phyloP scores from a whole-genome alignment of 192 early-diverging fungal species.

The Coemansia sp. region DNA sequence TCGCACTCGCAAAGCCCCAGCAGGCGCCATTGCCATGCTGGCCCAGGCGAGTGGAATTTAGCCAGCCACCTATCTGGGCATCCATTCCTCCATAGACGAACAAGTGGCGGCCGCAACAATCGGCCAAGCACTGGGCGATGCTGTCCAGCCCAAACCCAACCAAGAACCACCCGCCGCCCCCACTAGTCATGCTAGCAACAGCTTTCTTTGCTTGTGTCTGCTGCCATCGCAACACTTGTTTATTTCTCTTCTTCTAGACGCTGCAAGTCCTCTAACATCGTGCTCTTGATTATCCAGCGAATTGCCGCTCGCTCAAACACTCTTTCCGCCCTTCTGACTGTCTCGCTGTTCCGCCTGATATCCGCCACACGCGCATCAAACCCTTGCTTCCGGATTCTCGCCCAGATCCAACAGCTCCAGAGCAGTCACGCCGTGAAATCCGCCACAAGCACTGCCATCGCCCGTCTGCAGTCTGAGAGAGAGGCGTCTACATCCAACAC shows the following conservation, averaged over 20 bases:
- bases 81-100: neutral
- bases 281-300: neutral
- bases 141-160: too few species aligned
- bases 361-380: neutral
- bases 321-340: too few species aligned
- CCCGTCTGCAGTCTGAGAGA: neutral
- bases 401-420: constrained; percentile 13
- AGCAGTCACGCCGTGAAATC: neutral
- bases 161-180: too few species aligned
- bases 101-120: constrained; percentile 3
- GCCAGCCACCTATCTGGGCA: neutral
- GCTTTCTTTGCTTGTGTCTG: neutral
- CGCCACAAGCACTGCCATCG: neutral
- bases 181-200: too few species aligned
- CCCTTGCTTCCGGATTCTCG: neutral
- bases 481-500: neutral
- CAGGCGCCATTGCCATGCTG: neutral
- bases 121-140: neutral
- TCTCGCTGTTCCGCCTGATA: too few species aligned
- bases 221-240: neutral
- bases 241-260: neutral
- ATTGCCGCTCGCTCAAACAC: neutral
- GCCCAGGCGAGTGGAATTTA: constrained; percentile 11
- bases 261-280: too few species aligned
- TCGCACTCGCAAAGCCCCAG: neutral